Evolutionary conservation across 805 yeast genomes (phyloP).

Genomic region (Kurtzmaniella cleridarum): DNA sequence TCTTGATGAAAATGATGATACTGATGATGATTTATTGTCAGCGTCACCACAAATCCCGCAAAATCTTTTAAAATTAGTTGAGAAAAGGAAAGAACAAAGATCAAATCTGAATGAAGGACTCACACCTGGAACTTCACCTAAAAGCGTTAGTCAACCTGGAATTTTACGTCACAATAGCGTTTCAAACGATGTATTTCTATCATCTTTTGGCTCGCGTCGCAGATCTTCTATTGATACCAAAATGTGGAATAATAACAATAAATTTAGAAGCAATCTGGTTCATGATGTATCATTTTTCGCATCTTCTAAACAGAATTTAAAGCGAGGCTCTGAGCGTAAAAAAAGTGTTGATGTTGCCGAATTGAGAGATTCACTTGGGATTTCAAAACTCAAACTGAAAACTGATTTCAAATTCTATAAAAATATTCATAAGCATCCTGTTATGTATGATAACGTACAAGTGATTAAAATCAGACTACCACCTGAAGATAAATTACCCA

Average conservation of each 20-base stretch:
- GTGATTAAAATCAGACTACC: conserved; percentile 51
- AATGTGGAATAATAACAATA: conserved; percentile 17
- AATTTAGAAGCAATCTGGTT: conserved; percentile 19
- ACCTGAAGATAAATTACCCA: conserved; percentile 57
- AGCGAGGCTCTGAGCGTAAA: conserved; percentile 1
- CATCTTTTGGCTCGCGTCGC: conserved; percentile 18
- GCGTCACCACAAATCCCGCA: conserved; percentile 70
- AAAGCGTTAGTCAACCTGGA: conserved; percentile 9
- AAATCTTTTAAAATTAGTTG: conserved; percentile 51
- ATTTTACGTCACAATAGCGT: conserved; percentile 18
- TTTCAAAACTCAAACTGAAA: conserved; percentile 10
- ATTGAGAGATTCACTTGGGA: background rate
- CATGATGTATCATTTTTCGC: conserved; percentile 1
- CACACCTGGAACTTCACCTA: conserved; percentile 30
- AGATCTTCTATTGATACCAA: conserved; percentile 26
- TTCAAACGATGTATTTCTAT: conserved; percentile 13
- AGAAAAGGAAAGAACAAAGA: conserved; percentile 36
- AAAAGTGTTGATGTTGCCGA: background rate
- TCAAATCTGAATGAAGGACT: conserved; percentile 21
- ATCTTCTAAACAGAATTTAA: conserved; percentile 5
- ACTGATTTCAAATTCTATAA: conserved; percentile 37
- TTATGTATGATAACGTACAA: conserved; percentile 31
- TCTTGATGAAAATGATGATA: conserved; percentile 24
- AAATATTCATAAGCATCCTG: conserved; percentile 27
- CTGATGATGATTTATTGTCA: conserved; percentile 43